Evolutionary conservation across 2,329 filamentous ascomycete genomes (phyloP), one percentile per base, ranked within the genome.

Genomic region (Corynespora cassiicola): DNA sequence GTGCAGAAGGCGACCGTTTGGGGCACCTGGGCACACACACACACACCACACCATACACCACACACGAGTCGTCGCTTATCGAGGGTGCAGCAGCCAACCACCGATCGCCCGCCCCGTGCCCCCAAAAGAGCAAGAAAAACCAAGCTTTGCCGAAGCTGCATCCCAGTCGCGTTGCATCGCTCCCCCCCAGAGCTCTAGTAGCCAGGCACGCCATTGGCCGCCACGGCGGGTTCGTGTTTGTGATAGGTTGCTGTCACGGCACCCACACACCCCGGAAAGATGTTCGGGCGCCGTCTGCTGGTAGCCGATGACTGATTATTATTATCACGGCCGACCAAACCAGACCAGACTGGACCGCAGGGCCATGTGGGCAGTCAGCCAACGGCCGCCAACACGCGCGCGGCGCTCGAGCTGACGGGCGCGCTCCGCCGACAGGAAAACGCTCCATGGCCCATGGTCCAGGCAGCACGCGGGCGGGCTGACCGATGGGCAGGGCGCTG

Each of bases 21-120:
- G 31, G 20, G n/a, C n/a, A n/a, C n/a, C n/a, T n/a, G n/a, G n/a
- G n/a, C n/a, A n/a, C n/a, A n/a, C n/a, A n/a, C n/a, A n/a, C n/a
- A n/a, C n/a, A n/a, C n/a, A n/a, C n/a, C n/a, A n/a, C n/a, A n/a
- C n/a, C n/a, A n/a, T n/a, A 23, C 14, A 19, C 15, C 18, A 19
- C 28, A 21, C 22, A 21, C 32, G 42, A 50, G 34, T 50, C 49
- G 46, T n/a, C n/a, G n/a, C 45, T 47, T 47, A 50, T 52, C 48
- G 39, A n/a, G n/a, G n/a, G 27, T 18, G 36, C 35, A 35, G 42
- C 39, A 44, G 42, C 43, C 31, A 41, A 31, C 22, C 36, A 31
- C 10, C 21, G 36, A 38, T 41, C 31, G 39, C 32, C 17, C 25
- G 16, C 25, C 21, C 15, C 21, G 15, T 11, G 21, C 30, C 19